Percentiles rank a stretch among this genome's conserved stretches.
These are phyloP conservation scores for Penicillium turbatum DNA, from an alignment of 495 filamentous ascomycete species.

Conservation along the genomic window DNA sequence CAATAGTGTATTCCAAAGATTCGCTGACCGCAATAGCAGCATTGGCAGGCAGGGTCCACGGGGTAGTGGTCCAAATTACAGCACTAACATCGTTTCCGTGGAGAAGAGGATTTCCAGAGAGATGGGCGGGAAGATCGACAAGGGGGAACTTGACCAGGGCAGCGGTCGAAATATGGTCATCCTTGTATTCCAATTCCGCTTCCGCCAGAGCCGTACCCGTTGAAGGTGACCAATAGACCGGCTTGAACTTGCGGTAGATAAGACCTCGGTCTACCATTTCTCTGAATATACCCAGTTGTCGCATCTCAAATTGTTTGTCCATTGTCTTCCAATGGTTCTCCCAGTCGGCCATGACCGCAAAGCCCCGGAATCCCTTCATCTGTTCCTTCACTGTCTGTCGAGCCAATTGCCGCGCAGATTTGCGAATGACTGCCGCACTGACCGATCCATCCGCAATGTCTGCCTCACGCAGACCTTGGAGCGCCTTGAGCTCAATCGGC, in stretches of 20 bases:
- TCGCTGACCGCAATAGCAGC: slow-evolving; percentile 75
- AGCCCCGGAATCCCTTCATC: slow-evolving; percentile 75
- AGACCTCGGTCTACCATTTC: slow-evolving; percentile 79
- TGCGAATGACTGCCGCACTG: slow-evolving; percentile 50
- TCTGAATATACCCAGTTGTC: slow-evolving; percentile 79
- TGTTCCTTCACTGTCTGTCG: slow-evolving; percentile 69
- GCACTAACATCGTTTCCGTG: slow-evolving; percentile 52
- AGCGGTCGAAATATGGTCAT: slow-evolving; percentile 72
- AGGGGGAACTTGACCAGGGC: slow-evolving; percentile 82
- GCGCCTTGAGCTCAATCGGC: slow-evolving; percentile 96
- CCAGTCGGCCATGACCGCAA: slow-evolving; percentile 95
- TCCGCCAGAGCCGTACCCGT: slow-evolving; percentile 89
- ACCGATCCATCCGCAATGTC: slow-evolving; percentile 20
- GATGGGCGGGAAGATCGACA: slow-evolving; percentile 41
- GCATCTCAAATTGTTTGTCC: slow-evolving; percentile 81
- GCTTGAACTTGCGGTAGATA: slow-evolving; percentile 83
- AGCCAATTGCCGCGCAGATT: slow-evolving; percentile 71
- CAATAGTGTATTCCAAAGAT: slow-evolving; percentile 67
- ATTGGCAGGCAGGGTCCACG: slow-evolving; percentile 96
- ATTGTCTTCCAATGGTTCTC: slow-evolving; percentile 87
- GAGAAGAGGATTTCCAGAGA: slow-evolving; percentile 38
- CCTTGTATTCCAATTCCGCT: slow-evolving; percentile 92
- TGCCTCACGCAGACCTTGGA: slow-evolving; percentile 51
- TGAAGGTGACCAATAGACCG: slow-evolving; percentile 94
- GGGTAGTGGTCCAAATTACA: slow-evolving; percentile 95